A percentile compares a stretch with the other conserved stretches of the same genome.
These are phyloP conservation scores for Tetrapisispora phaffii DNA, from an alignment of 805 yeast species.

Conservation along the genomic window DNA sequence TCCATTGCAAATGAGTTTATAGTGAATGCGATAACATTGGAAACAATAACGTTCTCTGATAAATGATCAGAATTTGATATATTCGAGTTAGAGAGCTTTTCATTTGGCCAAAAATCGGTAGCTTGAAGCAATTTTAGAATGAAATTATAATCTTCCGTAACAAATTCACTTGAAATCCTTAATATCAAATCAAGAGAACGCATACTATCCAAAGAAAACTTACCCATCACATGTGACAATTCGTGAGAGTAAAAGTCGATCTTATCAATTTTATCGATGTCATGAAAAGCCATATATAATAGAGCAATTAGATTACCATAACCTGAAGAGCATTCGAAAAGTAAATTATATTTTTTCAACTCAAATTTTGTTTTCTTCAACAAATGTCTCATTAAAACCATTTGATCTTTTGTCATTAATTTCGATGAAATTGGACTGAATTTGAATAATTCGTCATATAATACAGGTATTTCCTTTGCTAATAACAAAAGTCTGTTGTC, in stretches of 20 bases:
- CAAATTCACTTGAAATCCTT: slow-evolving; percentile 38
- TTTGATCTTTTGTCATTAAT: slow-evolving; percentile 18
- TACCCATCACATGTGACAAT: slow-evolving; percentile 56
- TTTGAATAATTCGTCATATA: slow-evolving; percentile 18
- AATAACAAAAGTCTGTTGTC: slow-evolving; percentile 16
- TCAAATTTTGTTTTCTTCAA: slow-evolving; percentile 31
- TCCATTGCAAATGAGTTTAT: slow-evolving; percentile 17
- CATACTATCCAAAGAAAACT: slow-evolving; percentile 63
- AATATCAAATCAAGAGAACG: slow-evolving; percentile 57
- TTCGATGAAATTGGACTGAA: slow-evolving; percentile 27
- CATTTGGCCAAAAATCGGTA: slow-evolving; percentile 62
- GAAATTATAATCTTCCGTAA: slow-evolving; percentile 38
- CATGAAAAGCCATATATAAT: slow-evolving; percentile 34
- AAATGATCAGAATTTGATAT: slow-evolving; percentile 25
- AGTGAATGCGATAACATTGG: slow-evolving; percentile 42
- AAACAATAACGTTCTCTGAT: slow-evolving; percentile 51
- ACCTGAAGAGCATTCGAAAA: slow-evolving; percentile 73
- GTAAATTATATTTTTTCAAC: slow-evolving; percentile 47
- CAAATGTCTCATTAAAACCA: slow-evolving; percentile 17
- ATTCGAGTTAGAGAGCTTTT: slow-evolving; percentile 27
- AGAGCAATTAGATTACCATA: slow-evolving; percentile 54
- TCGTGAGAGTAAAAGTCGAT: slow-evolving; percentile 37
- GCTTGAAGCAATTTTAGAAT: slow-evolving; percentile 40
- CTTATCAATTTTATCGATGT: slow-evolving; percentile 34
- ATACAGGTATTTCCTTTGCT: slow-evolving; percentile 5